Evolutionary conservation across 2,329 filamentous ascomycete species (phyloP), one percentile per base, ranked within the genome.

Genomic region (Clarireedia homoeocarpa): DNA sequence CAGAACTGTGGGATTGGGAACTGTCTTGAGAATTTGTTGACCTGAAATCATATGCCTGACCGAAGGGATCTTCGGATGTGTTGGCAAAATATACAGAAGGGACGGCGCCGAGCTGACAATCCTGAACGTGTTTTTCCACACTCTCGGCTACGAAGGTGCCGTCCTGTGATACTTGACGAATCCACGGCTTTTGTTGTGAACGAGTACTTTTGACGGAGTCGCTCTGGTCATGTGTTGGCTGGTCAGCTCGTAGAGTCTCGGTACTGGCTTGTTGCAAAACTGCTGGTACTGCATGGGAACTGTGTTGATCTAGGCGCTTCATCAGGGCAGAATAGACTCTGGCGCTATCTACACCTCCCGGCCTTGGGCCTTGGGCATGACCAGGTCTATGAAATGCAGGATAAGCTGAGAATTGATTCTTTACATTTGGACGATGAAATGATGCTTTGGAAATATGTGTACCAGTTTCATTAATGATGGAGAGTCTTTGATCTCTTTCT

Each of bases 271-370:
- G 62, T 27, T 55, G 55, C n/a, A 55, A 55, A 24, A 57, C 57
- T 17, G 59, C 58, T 26, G 61, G 59, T n/a, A 61, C 65, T 30
- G 59, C 48, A 42, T 63, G 57, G 6, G 66, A 64, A 24, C 71
- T 71, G 2, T 71, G 73, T 10, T 76, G 73, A 9, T 74, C 69
- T 44, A 82, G 68, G 36, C 75, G 74, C 59, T 79, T 79, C 70
- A 86, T 80, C n/a, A 88, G 71, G 1, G 83, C 84, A 5, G 81
- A 82, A 63, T 84, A 86, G 3, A 87, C 75, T 38, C 78, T 75
- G 40, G 82, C 75, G 57, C 80, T 83, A 56, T 84, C 76, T 24
- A 82, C 71, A 0, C 71, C 63, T 52, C 63, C 59, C 17, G 55
- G 45, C 9, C 55, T 48, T 24, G 62, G 59, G 26, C 27, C 15